phyloP scores from a whole-genome alignment of 1,284 basidiomycete genomes.

The Irpex lacteus region DNA sequence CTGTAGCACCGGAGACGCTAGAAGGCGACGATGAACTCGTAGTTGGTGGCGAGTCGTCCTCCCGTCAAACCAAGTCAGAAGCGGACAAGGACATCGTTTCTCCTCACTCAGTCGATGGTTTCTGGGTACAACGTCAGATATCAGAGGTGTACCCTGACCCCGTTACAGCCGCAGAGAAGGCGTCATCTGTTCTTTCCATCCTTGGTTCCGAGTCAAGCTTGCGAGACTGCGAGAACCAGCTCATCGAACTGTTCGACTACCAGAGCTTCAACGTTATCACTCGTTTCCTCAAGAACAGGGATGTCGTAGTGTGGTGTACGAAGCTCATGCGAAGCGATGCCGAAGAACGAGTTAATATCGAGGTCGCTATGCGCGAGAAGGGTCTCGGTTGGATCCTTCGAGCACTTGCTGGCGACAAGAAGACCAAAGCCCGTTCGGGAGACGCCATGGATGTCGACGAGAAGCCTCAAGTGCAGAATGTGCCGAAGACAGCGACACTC shows the following conservation, averaged over 20 bases:
- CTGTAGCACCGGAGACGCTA: slow-evolving; percentile 38
- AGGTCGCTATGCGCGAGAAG: slow-evolving; percentile 98
- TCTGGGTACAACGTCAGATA: slow-evolving; percentile 97
- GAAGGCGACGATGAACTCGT: slow-evolving; percentile 67
- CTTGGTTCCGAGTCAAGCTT: slow-evolving; percentile 88
- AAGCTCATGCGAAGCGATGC: slow-evolving; percentile 90
- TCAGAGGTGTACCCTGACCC: slow-evolving; percentile 91
- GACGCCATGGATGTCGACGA: slow-evolving; percentile 83
- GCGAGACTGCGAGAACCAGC: slow-evolving; percentile 94
- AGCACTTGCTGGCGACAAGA: slow-evolving; percentile 79
- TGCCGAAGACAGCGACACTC: slow-evolving; percentile 87
- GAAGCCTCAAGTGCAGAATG: slow-evolving; percentile 39
- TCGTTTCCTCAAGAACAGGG: slow-evolving; percentile 92
- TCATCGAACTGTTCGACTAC: slow-evolving; percentile 98
- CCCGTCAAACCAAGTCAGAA: slow-evolving; percentile 46
- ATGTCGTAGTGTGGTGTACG: slow-evolving; percentile 98
- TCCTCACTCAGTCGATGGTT: slow-evolving; percentile 92
- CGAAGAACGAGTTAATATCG: slow-evolving; percentile 90
- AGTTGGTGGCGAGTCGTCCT: slow-evolving; percentile 61
- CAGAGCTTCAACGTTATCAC: slow-evolving; percentile 90
- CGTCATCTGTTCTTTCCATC: slow-evolving; percentile 81
- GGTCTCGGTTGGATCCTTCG: slow-evolving; percentile 95
- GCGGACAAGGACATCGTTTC: slow-evolving; percentile 80
- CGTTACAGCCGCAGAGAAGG: slow-evolving; percentile 92
- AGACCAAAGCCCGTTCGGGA: slow-evolving; percentile 47